Conservation (phyloP, 305 asterid species). For the Fraxinus paxiana region DNA sequence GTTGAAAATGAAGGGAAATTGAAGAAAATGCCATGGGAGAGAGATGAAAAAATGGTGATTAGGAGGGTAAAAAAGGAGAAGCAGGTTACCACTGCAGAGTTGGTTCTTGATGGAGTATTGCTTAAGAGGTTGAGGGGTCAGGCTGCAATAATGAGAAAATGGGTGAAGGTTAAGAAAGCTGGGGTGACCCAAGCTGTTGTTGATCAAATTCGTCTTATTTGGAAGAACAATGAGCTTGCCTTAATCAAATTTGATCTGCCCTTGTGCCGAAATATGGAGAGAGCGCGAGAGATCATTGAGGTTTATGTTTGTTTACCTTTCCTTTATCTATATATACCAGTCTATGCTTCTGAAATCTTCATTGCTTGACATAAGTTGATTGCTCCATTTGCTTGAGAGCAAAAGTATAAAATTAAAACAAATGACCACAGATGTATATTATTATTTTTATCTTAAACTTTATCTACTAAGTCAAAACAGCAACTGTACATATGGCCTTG, state of each 20-base stretch:
- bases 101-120: slow-evolving; percentile 54
- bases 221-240: slow-evolving; percentile 77
- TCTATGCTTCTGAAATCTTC: neutral
- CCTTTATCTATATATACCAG: neutral
- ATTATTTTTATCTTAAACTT: neutral
- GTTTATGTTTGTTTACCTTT: slow-evolving; percentile 34
- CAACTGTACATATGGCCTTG: neutral
- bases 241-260: slow-evolving; percentile 86
- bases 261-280: slow-evolving; percentile 71
- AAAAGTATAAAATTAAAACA: neutral
- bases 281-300: slow-evolving; percentile 86
- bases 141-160: slow-evolving; percentile 58
- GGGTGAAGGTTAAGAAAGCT: slow-evolving; percentile 92
- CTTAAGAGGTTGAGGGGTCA: slow-evolving; percentile 64
- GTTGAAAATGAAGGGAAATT: slow-evolving; percentile 35
- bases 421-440: neutral
- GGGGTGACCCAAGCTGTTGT: slow-evolving; percentile 81
- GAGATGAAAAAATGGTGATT: slow-evolving; percentile 45
- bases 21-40: slow-evolving; percentile 70
- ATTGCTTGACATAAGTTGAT: neutral
- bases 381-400: slow-evolving; percentile 1
- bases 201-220: slow-evolving; percentile 51
- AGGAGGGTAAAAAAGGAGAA: slow-evolving; percentile 48
- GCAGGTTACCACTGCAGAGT: slow-evolving; percentile 46
- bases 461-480: neutral